Evolutionary conservation across 2,329 filamentous ascomycete species (phyloP), one percentile per base, ranked within the genome.

Genomic region (Calonectria multiphialidica): DNA sequence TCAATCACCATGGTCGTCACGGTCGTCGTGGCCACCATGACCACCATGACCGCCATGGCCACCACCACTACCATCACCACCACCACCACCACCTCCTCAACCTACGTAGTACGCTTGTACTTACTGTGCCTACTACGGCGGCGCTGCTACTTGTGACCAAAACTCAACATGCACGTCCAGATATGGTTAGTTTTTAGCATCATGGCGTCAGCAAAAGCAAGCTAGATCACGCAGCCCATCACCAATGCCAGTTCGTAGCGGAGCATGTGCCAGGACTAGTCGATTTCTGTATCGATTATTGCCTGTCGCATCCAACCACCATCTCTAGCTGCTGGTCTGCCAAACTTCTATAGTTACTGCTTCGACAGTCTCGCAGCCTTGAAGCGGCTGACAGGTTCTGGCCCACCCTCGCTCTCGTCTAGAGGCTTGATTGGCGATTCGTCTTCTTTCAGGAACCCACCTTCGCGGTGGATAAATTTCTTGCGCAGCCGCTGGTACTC

Each of bases 401-500:
- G 87, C 2, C 89, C 90, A 53, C 91, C 91, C 61, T 93, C 90
- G 30, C 90, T 88, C 77, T 95, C 91, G 66, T 92, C 92, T 53
- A 95, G 86, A 1, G 93, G 90, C 65, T 93, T 89, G 57, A 92
- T 90, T 21, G 90, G 89, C 65, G 90, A 88, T 72, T 95, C 92
- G 71, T 94, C 91, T 77, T 95, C 90, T 70, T 91, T 89, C 78
- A 93, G 85, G 82, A 98, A 98, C 3, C 95, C 95, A 64, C 95
- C 95, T 78, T 97, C 91, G 77, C 92, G 90, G 76, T 95, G 91
- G 66, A 98, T 95, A 83, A 97, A 92, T 79, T 90, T 91, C 81
- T 96, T 98, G 23, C 96, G 93, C 82, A 94, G 88, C 53, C 91
- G 92, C 82, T 98, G 93, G 82, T 98, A 98, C 80, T 97, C 94